Conservation (phyloP, 176 grass and related monocot genomes). For the Juncus inflexus region DNA sequence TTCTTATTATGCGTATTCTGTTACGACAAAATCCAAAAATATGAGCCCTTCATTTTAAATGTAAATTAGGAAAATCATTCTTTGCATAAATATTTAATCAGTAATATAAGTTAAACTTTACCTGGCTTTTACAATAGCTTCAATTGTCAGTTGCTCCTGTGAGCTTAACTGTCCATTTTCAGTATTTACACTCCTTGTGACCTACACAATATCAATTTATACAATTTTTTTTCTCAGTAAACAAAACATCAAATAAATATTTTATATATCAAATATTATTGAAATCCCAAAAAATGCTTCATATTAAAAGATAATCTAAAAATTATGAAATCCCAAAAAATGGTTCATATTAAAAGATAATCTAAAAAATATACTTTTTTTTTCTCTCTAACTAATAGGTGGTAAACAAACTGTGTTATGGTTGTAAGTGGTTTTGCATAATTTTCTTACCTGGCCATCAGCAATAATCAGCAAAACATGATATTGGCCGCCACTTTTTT, state of each 20-base stretch:
- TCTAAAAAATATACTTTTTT: no score
- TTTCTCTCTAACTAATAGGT: no score
- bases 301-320: no score
- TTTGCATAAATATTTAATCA: not conserved
- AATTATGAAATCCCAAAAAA: no score
- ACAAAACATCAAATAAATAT: no score
- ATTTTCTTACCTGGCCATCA: slow-evolving; percentile 67
- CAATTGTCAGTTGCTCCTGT: slow-evolving; percentile 83
- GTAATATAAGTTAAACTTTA: slow-evolving; percentile 23
- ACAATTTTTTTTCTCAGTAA: no score
- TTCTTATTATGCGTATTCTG: no score
- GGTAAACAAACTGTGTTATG: not conserved
- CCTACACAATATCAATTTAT: slow-evolving; percentile 38
- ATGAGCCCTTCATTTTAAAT: not conserved
- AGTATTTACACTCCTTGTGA: slow-evolving; percentile 85
- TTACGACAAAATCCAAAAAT: no score
- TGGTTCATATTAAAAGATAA: no score
- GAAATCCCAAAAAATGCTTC: no score
- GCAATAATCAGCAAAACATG: slow-evolving; percentile 93
- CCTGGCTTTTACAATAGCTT: slow-evolving; percentile 94
- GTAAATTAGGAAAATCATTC: not conserved
- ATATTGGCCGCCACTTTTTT: slow-evolving; percentile 83
- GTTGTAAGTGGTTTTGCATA: not conserved
- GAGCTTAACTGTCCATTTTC: slow-evolving; percentile 65
- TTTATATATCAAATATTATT: no score